These are phyloP conservation scores for Mycena belliarum DNA, from an alignment of 768 basidiomycete species.

Conservation along the genomic window DNA sequence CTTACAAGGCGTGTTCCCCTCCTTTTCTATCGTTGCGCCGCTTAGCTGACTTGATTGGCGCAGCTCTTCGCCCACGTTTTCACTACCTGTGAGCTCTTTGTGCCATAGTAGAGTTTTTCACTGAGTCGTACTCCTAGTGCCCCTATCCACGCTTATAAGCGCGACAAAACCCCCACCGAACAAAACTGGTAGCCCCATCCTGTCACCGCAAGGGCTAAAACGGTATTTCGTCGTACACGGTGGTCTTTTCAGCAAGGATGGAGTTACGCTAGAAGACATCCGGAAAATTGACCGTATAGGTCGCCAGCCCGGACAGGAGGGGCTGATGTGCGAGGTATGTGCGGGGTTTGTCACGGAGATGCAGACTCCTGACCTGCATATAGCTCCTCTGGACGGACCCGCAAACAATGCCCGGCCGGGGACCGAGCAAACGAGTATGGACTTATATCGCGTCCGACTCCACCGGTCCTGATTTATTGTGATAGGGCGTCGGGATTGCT, in stretches of 20 bases:
- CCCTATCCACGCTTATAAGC: constrained; percentile 82
- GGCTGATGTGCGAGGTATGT: constrained; percentile 82
- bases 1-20: constrained; percentile 69
- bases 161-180: constrained; percentile 62
- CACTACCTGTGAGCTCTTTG: constrained; percentile 65
- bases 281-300: constrained; percentile 86
- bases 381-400: constrained; percentile 97
- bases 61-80: constrained; percentile 94
- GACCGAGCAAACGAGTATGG: constrained; percentile 91
- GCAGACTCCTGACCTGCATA: background rate
- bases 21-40: background rate
- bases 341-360: background rate
- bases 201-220: constrained; percentile 80
- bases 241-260: constrained; percentile 93
- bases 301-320: constrained; percentile 90
- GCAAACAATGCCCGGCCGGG: constrained; percentile 83
- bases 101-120: background rate
- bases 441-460: constrained; percentile 5
- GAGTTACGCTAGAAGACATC: constrained; percentile 92
- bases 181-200: constrained; percentile 54
- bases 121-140: constrained; percentile 54
- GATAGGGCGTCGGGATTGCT: constrained; percentile 88
- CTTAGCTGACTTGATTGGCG: background rate
- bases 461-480: constrained; percentile 4
- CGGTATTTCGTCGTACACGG: constrained; percentile 96